Conservation (phyloP, 2,329 filamentous ascomycete genomes). For the Ophidiomyces ophidiicola region DNA sequence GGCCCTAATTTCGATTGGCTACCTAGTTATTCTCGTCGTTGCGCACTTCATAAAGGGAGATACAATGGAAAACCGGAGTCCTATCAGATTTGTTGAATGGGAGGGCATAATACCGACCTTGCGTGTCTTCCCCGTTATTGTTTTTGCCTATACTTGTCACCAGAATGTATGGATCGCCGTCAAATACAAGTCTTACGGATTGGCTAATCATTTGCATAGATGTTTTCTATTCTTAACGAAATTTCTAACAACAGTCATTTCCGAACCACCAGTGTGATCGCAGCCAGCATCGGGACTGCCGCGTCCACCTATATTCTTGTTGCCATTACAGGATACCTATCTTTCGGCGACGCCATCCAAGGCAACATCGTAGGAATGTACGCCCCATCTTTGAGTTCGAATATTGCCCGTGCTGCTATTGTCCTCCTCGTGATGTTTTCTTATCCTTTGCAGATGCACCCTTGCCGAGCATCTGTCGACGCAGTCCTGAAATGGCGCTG, state of each 20-base stretch:
- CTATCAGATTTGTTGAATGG: slow-evolving; percentile 66
- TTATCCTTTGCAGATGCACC: slow-evolving; percentile 88
- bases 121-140: slow-evolving; percentile 82
- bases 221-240: slow-evolving; percentile 98
- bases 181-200: slow-evolving; percentile 19
- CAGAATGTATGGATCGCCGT: slow-evolving; percentile 60
- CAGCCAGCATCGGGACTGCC: slow-evolving; percentile 76
- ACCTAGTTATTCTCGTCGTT: slow-evolving; percentile 82
- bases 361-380: slow-evolving; percentile 96
- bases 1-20: slow-evolving; percentile 83
- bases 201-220: slow-evolving; percentile 47
- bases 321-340: slow-evolving; percentile 88
- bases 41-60: slow-evolving; percentile 79
- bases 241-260: slow-evolving; percentile 71
- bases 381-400: slow-evolving; percentile 64
- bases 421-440: slow-evolving; percentile 94
- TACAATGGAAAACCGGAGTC: slow-evolving; percentile 58
- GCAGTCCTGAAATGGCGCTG: slow-evolving; percentile 91
- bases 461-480: slow-evolving; percentile 87
- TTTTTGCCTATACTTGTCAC: slow-evolving; percentile 99
- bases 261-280: slow-evolving; percentile 66
- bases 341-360: slow-evolving; percentile 77
- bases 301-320: slow-evolving; percentile 79
- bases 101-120: slow-evolving; percentile 65
- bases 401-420: slow-evolving; percentile 87